Conservation (phyloP, 257 asterid species). For the Parsonsia alboflavescens region DNA sequence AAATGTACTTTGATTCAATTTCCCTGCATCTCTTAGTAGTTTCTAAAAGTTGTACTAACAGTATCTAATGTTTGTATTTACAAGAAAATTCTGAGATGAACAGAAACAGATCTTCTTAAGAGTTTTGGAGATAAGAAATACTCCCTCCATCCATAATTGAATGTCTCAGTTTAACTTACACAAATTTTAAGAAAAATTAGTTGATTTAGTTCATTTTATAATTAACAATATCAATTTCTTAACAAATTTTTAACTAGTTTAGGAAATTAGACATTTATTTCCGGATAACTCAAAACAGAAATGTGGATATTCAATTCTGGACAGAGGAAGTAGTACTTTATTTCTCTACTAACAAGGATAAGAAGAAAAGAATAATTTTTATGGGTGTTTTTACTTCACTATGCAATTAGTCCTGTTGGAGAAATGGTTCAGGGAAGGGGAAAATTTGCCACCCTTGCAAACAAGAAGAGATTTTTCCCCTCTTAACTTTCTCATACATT, state of each 20-base stretch:
- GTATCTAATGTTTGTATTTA: not conserved
- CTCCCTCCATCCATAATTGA: too few species aligned
- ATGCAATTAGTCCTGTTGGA: too few species aligned
- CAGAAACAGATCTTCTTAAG: not conserved
- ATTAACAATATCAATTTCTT: too few species aligned
- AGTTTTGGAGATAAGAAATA: not conserved
- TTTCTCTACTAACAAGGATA: not conserved
- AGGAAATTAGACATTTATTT: too few species aligned
- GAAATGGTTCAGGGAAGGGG: too few species aligned
- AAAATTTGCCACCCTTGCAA: not conserved
- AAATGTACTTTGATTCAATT: not conserved
- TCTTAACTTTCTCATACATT: not conserved
- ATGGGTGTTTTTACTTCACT: not conserved
- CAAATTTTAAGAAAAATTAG: too few species aligned
- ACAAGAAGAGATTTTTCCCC: not conserved
- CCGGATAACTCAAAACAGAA: too few species aligned
- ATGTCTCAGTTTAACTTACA: too few species aligned
- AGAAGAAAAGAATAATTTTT: not conserved
- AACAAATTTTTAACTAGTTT: too few species aligned
- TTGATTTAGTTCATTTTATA: too few species aligned
- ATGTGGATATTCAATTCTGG: too few species aligned
- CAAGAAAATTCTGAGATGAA: not conserved
- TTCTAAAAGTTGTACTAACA: not conserved
- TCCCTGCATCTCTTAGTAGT: not conserved
- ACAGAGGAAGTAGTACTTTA: too few species aligned